Evolutionary conservation across 1,284 basidiomycete genomes (phyloP), one percentile per base, ranked within the genome.

Genomic region (Cryptococcus maquisensis): DNA sequence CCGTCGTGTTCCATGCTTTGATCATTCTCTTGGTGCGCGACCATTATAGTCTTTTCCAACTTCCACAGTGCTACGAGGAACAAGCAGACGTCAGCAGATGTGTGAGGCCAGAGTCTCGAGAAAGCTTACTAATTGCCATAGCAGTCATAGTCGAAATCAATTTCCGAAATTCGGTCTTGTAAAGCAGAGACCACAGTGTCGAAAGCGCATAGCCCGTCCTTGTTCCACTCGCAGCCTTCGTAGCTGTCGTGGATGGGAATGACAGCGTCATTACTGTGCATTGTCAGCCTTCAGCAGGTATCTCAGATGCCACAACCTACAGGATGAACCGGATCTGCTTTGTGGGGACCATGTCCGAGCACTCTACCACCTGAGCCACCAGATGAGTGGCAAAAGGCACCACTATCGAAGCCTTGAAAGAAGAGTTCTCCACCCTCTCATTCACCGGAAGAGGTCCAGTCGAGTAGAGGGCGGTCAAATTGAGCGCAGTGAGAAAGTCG

Each of bases 181-280:
- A 88, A 83, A 1, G 83, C 85, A 1, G 74, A 77, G 35, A 93
- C 81, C 69, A 96, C 94, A 3, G 81, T 83, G 41, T 82, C 78
- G 7, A 94, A 77, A 0, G 86, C 79, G 64, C 92, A 97, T 71
- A 94, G 82, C 12, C 91, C 91, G 56, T 93, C 83, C 42, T 81
- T 77, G 62, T 82, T 72, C 0, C 62, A 69, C 28, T 86, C 83
- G 63, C 90, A 93, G 1, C 86, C 87, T 21, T 79, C 77, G 65
- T 74, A 74, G 2, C 90, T 81, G 32, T 85, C 83, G 2, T 85
- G 86, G 40, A 94, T 80, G 1, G 93, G 90, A 1, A 84, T 80
- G 1, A 93, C 87, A 3, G 87, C 92, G 68, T 96, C 92, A 76
- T 95, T 95, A 73, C 91, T 82, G 67, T 37, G 5, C 23, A 20